A percentile compares a stretch with the other conserved stretches of the same genome.
Evolutionary conservation across 129 eudicot species (phyloP).

Genomic region (Calendula officinalis): DNA sequence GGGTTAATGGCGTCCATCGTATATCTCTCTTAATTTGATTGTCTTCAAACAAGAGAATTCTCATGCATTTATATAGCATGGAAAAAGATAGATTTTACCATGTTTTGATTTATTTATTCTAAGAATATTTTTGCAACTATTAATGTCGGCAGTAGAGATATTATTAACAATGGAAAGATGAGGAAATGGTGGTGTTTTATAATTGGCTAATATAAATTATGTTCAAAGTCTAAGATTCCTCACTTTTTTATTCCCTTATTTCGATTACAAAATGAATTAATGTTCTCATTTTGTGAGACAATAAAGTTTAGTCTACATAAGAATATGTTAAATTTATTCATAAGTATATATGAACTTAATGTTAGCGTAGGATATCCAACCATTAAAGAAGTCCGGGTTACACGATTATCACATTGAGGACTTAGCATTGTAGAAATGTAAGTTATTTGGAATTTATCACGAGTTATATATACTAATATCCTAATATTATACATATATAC

Average conservation of each 20-base stretch:
- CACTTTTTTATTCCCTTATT: not conserved
- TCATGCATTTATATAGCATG: constrained; percentile 10
- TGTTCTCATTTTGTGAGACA: not conserved
- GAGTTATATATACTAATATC: too few species aligned
- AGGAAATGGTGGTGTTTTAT: not conserved
- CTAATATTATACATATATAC: too few species aligned
- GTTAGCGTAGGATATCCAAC: constrained; percentile 1
- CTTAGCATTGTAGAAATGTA: too few species aligned
- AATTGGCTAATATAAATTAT: constrained; percentile 2
- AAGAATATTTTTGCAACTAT: constrained; percentile 5
- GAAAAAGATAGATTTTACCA: constrained; percentile 2
- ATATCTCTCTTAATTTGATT: constrained; percentile 8
- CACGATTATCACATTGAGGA: not conserved
- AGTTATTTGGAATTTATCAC: too few species aligned
- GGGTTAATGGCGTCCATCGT: too few species aligned
- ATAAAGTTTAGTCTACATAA: not conserved
- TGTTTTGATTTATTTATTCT: not conserved
- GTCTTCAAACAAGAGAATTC: not conserved
- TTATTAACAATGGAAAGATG: not conserved
- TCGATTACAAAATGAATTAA: not conserved
- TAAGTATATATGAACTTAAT: not conserved
- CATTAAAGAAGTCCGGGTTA: not conserved
- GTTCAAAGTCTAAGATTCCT: constrained; percentile 8
- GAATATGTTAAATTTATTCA: not conserved
- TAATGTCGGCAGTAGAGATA: not conserved